A percentile compares a stretch with the other conserved stretches of the same genome.
Conservation (phyloP, 108 stramenopile genomes). For the Epithemia pelagica region DNA sequence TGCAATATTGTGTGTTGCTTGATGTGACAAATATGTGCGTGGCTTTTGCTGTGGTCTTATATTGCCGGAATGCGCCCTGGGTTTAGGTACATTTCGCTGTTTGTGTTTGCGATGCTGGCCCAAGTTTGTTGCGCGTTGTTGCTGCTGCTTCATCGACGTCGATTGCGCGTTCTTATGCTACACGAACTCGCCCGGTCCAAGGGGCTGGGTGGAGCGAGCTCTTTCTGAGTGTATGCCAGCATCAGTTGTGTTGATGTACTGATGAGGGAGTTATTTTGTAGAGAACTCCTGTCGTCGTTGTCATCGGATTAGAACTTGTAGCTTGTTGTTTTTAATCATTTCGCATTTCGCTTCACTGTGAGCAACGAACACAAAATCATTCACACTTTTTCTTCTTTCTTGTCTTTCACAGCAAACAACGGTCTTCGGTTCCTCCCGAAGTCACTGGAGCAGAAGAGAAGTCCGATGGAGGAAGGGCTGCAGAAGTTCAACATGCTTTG, state of each 20-base stretch:
- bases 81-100: neutral
- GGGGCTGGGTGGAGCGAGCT: too few relatives aligned
- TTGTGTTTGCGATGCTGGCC: neutral
- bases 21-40: too few relatives aligned
- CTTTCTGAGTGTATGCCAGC: neutral
- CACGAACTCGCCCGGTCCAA: neutral
- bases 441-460: conserved; percentile 21
- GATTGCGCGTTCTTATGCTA: neutral
- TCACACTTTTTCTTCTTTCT: neutral
- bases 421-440: conserved; percentile 7
- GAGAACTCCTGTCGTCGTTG: too few relatives aligned
- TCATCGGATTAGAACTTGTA: too few relatives aligned
- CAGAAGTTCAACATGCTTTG: conserved; percentile 4
- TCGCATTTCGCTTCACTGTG: too few relatives aligned
- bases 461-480: conserved; percentile 10
- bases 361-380: too few relatives aligned
- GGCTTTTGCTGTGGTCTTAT: neutral
- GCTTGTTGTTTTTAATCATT: too few relatives aligned
- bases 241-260: too few relatives aligned
- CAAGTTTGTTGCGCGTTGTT: neutral
- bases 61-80: too few relatives aligned
- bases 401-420: neutral
- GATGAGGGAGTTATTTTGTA: too few relatives aligned
- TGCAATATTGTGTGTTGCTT: neutral
- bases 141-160: neutral